phyloP scores from a whole-genome alignment of 768 basidiomycete species.

The Polyporus arcularius region DNA sequence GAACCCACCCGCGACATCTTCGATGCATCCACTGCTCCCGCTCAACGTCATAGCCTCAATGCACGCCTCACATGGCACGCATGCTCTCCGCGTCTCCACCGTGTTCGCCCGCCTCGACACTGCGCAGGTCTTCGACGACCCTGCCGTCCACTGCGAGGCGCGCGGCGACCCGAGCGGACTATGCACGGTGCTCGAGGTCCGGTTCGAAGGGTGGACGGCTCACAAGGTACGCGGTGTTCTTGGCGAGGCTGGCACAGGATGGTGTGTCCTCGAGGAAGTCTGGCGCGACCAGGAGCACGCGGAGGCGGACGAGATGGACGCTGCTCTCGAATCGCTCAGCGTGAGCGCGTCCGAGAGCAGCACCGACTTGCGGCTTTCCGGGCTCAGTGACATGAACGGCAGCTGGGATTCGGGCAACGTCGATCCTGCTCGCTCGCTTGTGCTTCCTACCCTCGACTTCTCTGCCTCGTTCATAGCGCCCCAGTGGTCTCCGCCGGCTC shows the following conservation, averaged over 20 bases:
- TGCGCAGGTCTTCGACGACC: conserved; percentile 63
- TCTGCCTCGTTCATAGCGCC: conserved; percentile 49
- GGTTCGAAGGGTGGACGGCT: conserved; percentile 75
- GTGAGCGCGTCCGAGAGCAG: conserved; percentile 2
- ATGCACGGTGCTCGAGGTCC: conserved; percentile 66
- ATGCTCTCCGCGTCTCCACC: conserved; percentile 64
- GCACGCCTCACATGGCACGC: conserved; percentile 54
- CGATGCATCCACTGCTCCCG: conserved; percentile 48
- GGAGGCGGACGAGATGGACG: conserved; percentile 29
- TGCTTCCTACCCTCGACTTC: conserved; percentile 78
- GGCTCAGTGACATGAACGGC: conserved; percentile 8
- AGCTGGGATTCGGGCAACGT: conserved; percentile 24
- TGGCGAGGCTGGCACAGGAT: conserved; percentile 70
- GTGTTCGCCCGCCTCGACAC: conserved; percentile 73
- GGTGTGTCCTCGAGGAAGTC: conserved; percentile 73
- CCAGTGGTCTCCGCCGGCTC: conserved; percentile 15
- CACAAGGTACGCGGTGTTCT: conserved; percentile 64
- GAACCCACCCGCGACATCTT: conserved; percentile 28
- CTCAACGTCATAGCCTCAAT: conserved; percentile 51
- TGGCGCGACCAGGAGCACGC: conserved; percentile 20
- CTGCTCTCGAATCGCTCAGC: conserved; percentile 32
- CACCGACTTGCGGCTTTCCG: conserved; percentile 3
- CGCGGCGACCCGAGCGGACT: conserved; percentile 59
- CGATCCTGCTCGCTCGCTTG: conserved; percentile 67
- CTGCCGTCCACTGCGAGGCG: conserved; percentile 58